Evolutionary conservation across 352 stramenopile genomes (phyloP).

Genomic region (Globisporangium spinosum): DNA sequence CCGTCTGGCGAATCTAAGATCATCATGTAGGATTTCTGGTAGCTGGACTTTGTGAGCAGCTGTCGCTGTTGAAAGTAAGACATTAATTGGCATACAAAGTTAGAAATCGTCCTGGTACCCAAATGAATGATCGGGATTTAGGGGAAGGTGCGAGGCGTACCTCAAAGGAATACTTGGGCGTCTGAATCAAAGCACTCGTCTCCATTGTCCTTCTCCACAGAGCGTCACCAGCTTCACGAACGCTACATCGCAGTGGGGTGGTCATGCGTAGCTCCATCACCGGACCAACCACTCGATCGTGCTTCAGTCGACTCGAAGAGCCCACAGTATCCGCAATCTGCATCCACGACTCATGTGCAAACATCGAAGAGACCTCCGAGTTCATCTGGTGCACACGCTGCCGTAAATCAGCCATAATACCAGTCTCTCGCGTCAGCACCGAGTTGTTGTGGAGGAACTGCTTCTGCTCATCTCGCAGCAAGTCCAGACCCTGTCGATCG

Average conservation of each 20-base stretch:
- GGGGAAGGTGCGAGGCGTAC: background rate
- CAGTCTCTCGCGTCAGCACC: background rate
- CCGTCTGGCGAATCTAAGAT: background rate
- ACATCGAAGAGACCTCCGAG: background rate
- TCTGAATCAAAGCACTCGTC: slow-evolving; percentile 21
- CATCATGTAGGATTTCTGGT: no score
- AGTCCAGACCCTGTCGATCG: background rate
- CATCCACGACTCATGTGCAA: background rate
- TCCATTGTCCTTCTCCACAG: background rate
- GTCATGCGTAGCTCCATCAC: slow-evolving; percentile 21
- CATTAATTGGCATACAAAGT: no score
- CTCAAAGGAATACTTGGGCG: slow-evolving; percentile 2
- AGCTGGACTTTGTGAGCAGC: background rate
- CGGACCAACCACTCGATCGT: background rate
- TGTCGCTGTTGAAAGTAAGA: background rate
- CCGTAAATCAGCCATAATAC: slow-evolving; percentile 1
- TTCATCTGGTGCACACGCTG: slow-evolving; percentile 3
- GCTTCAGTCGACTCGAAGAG: background rate
- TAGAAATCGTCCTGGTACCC: no score
- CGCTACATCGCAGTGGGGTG: background rate
- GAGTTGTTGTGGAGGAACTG: slow-evolving; percentile 4
- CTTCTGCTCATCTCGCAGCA: slow-evolving; percentile 11
- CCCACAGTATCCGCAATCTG: background rate
- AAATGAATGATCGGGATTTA: no score
- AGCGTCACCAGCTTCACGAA: background rate